Evolutionary conservation across 306 rosid species (phyloP), one percentile per base, ranked within the genome.

Genomic region (Medicago lupulina): DNA sequence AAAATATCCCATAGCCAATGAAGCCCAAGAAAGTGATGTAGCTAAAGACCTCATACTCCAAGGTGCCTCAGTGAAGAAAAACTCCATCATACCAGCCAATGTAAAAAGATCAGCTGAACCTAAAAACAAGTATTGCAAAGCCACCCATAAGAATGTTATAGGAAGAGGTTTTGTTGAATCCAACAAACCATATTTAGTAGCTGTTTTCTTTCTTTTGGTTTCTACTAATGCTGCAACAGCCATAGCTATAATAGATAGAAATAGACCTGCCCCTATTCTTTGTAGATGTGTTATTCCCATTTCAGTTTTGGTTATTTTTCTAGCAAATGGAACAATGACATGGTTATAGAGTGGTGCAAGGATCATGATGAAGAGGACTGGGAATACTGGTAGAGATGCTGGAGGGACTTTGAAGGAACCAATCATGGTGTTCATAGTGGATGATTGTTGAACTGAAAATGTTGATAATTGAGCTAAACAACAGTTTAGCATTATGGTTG

Each of bases 381-480:
- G 93, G 78, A 94, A 87, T 19, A 89, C 75, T 0, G 97, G 96
- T 18, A 88, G 88, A 18, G 98, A 91, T 16, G 98, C 97, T 15
- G 98, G 96, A 5, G 98, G 96, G 77, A 94, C 79, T 71, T 81
- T 88, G 54, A 88, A 69, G 76, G 91, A 67, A 15, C 90, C 92
- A 21, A 94, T 79, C 44, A 80, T 85, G 14, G 96, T 89, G 63
- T 89, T 59, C 98, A 88, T 91, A 0, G 96, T 91, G 55, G 94
- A 82, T 41, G 98, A 91, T 68, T 94, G 98, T 80, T 93, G 90
- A 19, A 91, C 89, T 19, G 93, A 93, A 57, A 93, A 91, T 16
- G 97, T 93, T 12, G 97, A 91, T 65, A 91, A 90, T 34, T 93
- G 98, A 43, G 98, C 98, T 8, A 93, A 86, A 76, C 96, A 91